Conservation (phyloP, 108 stramenopile genomes). For the Skeletonema marinoi region DNA sequence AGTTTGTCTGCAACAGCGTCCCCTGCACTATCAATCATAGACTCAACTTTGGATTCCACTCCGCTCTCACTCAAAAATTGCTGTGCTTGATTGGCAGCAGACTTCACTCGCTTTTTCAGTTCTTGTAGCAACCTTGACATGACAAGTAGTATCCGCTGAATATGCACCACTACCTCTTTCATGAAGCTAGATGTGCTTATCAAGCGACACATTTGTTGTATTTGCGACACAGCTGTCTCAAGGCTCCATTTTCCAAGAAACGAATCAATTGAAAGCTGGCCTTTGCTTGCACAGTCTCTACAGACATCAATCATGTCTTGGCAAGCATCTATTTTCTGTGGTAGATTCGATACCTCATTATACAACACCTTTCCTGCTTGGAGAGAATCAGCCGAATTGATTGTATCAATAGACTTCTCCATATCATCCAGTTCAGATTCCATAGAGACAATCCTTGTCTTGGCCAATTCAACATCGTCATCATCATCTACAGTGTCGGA, state of each 20-base stretch:
- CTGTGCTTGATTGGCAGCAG: neutral
- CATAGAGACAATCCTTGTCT: neutral
- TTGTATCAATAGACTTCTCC: constrained; percentile 19
- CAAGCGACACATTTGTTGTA: constrained; percentile 54
- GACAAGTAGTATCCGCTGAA: neutral
- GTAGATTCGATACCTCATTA: constrained; percentile 25
- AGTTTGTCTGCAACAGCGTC: neutral
- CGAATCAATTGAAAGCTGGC: constrained; percentile 25
- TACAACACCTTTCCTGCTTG: constrained; percentile 27
- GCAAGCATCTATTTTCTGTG: constrained; percentile 40
- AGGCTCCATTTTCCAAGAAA: constrained; percentile 55
- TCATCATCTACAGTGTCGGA: constrained; percentile 9
- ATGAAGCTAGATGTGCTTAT: constrained; percentile 43
- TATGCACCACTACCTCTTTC: constrained; percentile 44
- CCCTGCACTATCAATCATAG: neutral
- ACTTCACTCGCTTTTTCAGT: neutral
- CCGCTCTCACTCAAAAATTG: neutral
- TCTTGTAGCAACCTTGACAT: constrained; percentile 2
- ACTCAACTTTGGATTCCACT: neutral
- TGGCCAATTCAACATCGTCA: neutral
- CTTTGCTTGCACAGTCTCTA: constrained; percentile 25
- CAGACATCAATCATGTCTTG: constrained; percentile 38
- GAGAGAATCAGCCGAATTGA: constrained; percentile 37
- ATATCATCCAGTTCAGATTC: constrained; percentile 38
- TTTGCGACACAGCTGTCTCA: constrained; percentile 42